Percentiles rank a stretch among this genome's conserved stretches.
Conservation (phyloP, 495 filamentous ascomycete genomes). For the Clavariopsis aquatica region DNA sequence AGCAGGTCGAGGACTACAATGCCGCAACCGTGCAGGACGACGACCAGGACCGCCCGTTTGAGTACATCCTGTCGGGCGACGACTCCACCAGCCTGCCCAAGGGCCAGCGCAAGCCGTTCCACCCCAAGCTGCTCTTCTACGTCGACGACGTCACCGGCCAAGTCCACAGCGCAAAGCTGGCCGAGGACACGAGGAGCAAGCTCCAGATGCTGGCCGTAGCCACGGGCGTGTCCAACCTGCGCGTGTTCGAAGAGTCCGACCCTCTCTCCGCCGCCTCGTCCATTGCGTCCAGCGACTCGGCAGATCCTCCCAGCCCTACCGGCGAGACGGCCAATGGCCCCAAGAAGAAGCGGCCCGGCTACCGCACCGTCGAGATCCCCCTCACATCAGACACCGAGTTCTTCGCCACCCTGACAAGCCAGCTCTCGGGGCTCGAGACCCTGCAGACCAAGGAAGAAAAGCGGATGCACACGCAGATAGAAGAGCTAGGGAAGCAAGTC, state of each 20-base stretch:
- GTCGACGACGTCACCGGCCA: conserved; percentile 55
- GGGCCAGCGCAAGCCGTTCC: conserved; percentile 40
- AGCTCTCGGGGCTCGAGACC: conserved; percentile 60
- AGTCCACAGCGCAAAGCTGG: conserved; percentile 57
- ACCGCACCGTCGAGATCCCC: conserved; percentile 61
- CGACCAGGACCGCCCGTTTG: conserved; percentile 24
- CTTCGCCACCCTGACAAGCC: conserved; percentile 63
- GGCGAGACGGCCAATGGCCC: not conserved
- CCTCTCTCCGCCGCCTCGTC: not conserved
- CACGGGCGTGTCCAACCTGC: conserved; percentile 35
- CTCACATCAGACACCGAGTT: conserved; percentile 67
- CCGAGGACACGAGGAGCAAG: conserved; percentile 54
- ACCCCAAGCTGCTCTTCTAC: conserved; percentile 61
- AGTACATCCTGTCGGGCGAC: conserved; percentile 35
- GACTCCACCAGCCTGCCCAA: not conserved
- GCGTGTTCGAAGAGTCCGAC: conserved; percentile 32
- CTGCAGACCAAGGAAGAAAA: conserved; percentile 60
- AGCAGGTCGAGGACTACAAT: conserved; percentile 37
- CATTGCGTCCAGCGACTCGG: conserved; percentile 8
- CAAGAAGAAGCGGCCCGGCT: not conserved
- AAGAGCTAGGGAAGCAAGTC: conserved; percentile 56
- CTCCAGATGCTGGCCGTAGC: conserved; percentile 52
- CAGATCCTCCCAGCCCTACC: not conserved
- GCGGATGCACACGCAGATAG: conserved; percentile 56
- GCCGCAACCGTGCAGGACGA: conserved; percentile 14